Conservation (phyloP, 192 early-diverging fungal genomes). For the Paraglomus occultum region DNA sequence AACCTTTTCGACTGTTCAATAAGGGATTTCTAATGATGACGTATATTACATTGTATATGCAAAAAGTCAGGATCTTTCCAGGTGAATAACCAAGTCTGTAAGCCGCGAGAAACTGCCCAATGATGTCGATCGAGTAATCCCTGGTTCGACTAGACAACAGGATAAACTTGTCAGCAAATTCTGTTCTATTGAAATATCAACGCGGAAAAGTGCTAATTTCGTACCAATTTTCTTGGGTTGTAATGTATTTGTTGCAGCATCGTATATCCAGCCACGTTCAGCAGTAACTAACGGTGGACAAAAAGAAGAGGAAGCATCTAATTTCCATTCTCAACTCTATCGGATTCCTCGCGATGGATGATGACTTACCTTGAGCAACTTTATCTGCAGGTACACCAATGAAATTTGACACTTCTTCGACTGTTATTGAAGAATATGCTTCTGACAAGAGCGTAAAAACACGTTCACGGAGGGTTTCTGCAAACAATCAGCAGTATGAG, state of each 20-base stretch:
- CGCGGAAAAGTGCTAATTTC: neutral
- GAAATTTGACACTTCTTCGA: conserved; percentile 14
- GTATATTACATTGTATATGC: neutral
- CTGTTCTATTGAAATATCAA: neutral
- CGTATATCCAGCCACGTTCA: conserved; percentile 11
- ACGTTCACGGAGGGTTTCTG: conserved; percentile 23
- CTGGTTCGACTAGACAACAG: neutral
- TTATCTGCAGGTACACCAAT: conserved; percentile 19
- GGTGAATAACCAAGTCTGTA: conserved; percentile 28
- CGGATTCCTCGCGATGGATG: too few species aligned
- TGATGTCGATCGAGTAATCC: neutral
- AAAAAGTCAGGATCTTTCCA: conserved; percentile 27
- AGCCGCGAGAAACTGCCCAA: conserved; percentile 28
- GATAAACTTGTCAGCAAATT: neutral
- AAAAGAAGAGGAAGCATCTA: too few species aligned
- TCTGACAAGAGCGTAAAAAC: conserved; percentile 25
- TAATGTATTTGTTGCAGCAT: conserved; percentile 21
- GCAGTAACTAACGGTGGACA: neutral
- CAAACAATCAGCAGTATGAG: neutral
- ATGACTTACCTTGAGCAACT: conserved; percentile 10
- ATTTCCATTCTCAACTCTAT: too few species aligned
- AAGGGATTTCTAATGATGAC: too few species aligned
- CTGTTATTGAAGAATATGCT: conserved; percentile 30
- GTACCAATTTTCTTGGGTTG: conserved; percentile 28
- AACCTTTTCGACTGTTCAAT: too few species aligned